phyloP scores from a whole-genome alignment of 768 basidiomycete species.

The Naganishia vishniacii region DNA sequence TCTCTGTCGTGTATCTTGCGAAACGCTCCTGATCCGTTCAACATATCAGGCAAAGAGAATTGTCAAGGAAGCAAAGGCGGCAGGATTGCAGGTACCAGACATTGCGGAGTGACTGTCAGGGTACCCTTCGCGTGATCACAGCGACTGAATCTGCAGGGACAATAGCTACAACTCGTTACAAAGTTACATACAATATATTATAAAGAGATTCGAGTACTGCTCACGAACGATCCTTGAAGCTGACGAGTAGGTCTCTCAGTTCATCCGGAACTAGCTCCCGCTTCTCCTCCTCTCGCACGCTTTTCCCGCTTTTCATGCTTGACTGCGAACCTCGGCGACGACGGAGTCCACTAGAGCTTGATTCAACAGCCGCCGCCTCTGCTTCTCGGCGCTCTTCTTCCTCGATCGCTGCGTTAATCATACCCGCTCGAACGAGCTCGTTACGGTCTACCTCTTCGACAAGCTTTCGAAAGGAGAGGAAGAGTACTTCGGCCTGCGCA shows the following conservation, averaged over 20 bases:
- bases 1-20: not conserved
- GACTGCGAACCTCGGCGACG: slow-evolving; percentile 6
- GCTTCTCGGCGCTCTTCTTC: slow-evolving; percentile 17
- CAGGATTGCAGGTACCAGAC: slow-evolving; percentile 1
- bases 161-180: too few relatives aligned
- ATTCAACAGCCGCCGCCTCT: slow-evolving; percentile 3
- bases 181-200: too few relatives aligned
- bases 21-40: too few relatives aligned
- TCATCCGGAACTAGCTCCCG: slow-evolving; percentile 24
- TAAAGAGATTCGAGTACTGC: too few relatives aligned
- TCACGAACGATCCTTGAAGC: slow-evolving; percentile 14
- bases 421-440: slow-evolving; percentile 22
- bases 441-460: slow-evolving; percentile 84
- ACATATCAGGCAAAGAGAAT: slow-evolving; percentile 3
- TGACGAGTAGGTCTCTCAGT: slow-evolving; percentile 21
- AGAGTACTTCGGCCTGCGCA: slow-evolving; percentile 93
- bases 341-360: not conserved
- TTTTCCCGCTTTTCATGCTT: slow-evolving; percentile 9
- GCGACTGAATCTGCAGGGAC: too few relatives aligned
- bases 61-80: slow-evolving; percentile 15
- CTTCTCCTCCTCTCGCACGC: slow-evolving; percentile 22
- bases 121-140: too few relatives aligned
- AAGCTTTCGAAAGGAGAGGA: slow-evolving; percentile 80
- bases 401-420: slow-evolving; percentile 13
- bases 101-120: too few relatives aligned